Base-by-base conservation (phyloP, 768 basidiomycete genomes). In the Tylopilus balloui region DNA sequence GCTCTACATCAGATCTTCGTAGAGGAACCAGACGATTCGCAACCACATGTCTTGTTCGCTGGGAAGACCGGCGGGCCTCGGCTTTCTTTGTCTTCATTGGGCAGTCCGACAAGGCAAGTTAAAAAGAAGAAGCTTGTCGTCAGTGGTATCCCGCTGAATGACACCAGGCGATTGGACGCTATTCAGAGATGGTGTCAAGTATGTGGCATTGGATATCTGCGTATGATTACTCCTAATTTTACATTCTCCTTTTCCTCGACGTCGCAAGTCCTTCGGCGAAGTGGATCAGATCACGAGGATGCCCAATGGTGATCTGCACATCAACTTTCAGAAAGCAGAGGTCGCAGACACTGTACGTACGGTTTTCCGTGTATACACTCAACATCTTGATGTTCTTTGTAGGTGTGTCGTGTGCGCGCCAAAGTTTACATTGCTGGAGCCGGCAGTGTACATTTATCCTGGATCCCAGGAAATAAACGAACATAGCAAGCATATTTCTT, bases 341-440 rank as follows among this genome's bases (percentile, higher is more conserved):
- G 87, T 90, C 10, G 88, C 88, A 19, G 88, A 89, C 54, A 89
- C 84, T 7, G 88, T 88, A 62, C 23, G 83, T 73, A 43, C 11
- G 2, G 9, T 45, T 25, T 46, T 38, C 24, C 6, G 12, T 1
- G 14, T 2, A 20, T 17, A 11, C 17, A 6, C 29, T 12, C 12
- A 4, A 14, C 32, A 32, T 56, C 56, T 57, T 48, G 60, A 20
- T 14, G 24, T 50, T 27, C 27, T 35, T n/a, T 45, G 9, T 50
- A 88, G 86, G 86, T 88, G 3, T 90, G 87, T 61, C 85, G 88
- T 34, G 67, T 90, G 50, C 81, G 85, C 55, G 88, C 88, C 43
- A 78, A 78, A 61, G 88, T 90, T 2, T 73, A 77, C 58, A 89
- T 90, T 49, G 68, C 76, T 32, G 84, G 85, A 40, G 87, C 85